A percentile compares a stretch with the other conserved stretches of the same genome.
Evolutionary conservation across 202 grass and related monocot species (phyloP).

Genomic region (Eragrostis tef): DNA sequence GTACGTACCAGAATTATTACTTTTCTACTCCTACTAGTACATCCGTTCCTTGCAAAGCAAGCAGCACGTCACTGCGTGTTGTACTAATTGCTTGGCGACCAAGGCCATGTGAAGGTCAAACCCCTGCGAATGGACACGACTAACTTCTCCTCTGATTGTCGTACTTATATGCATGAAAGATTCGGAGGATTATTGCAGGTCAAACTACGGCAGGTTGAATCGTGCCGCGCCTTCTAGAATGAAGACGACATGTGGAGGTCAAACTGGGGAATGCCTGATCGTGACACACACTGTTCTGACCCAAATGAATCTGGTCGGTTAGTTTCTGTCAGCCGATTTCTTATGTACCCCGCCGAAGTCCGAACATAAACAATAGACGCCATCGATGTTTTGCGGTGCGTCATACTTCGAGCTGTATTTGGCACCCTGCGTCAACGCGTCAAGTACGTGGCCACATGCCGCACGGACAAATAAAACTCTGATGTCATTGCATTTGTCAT

Average conservation of each 20-base stretch:
- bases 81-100: conserved; percentile 19
- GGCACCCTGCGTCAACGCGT: background rate
- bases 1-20: background rate
- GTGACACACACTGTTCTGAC: background rate
- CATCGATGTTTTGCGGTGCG: background rate
- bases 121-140: background rate
- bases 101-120: conserved; percentile 26
- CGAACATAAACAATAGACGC: background rate
- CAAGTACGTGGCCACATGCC: background rate
- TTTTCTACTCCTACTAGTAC: background rate
- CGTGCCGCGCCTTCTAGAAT: conserved; percentile 24
- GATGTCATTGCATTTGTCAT: conserved; percentile 28
- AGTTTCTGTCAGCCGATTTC: background rate
- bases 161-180: background rate
- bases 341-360: background rate
- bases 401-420: background rate
- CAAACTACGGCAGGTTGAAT: background rate
- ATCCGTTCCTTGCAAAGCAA: conserved; percentile 20
- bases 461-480: background rate
- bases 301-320: background rate
- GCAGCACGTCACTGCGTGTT: background rate
- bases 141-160: too few relatives aligned
- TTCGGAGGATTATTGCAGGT: background rate
- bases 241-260: background rate
- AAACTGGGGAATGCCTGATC: background rate